Conservation (phyloP, 345 rosid genomes). For the Lumnitzera littorea region DNA sequence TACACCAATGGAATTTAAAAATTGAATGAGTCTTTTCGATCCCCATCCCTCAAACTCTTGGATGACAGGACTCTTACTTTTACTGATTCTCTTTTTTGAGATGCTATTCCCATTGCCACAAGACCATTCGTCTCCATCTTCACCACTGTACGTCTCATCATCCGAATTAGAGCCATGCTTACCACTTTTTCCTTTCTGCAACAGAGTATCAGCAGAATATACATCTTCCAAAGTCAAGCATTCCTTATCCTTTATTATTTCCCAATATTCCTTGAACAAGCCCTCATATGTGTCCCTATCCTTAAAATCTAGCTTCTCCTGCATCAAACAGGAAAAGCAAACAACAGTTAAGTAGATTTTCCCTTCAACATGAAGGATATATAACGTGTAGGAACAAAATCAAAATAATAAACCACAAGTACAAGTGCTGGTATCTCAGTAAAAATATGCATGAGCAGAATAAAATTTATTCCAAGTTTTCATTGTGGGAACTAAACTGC, state of each 20-base stretch:
- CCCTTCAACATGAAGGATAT: no score
- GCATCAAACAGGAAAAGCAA: slow-evolving; percentile 7
- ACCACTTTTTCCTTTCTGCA: slow-evolving; percentile 15
- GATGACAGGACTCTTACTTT: slow-evolving; percentile 11
- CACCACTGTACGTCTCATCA: slow-evolving; percentile 13
- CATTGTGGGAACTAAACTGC: no score
- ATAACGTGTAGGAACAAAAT: background rate
- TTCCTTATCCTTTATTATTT: slow-evolving; percentile 27
- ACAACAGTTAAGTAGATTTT: no score
- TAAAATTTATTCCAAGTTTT: no score
- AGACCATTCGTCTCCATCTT: slow-evolving; percentile 4
- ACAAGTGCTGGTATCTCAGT: no score
- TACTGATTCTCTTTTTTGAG: background rate
- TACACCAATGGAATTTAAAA: slow-evolving; percentile 34
- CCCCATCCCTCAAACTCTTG: slow-evolving; percentile 46
- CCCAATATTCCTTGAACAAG: slow-evolving; percentile 43
- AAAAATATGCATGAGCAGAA: no score
- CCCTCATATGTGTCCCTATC: slow-evolving; percentile 29
- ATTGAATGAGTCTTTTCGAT: slow-evolving; percentile 31
- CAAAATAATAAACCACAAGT: no score
- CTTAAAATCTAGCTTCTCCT: slow-evolving; percentile 33
- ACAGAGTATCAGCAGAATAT: slow-evolving; percentile 15
- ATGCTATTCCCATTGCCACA: background rate
- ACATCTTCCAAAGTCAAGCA: slow-evolving; percentile 23
- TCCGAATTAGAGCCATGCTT: slow-evolving; percentile 3